Base-by-base conservation (phyloP, 2,329 filamentous ascomycete species). In the Xylaria digitata region DNA sequence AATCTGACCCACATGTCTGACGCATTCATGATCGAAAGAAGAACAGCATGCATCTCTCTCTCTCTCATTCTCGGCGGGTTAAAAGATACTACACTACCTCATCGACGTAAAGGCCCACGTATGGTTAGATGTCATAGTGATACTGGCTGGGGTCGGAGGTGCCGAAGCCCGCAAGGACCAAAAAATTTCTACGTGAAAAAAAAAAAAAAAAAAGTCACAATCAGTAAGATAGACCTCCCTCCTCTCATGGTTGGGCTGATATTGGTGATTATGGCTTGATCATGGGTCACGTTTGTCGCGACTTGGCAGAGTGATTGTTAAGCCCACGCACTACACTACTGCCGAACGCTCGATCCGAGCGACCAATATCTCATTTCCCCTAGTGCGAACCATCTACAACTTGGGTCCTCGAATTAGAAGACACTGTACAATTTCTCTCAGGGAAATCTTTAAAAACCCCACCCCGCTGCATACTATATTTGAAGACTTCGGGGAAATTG, bases 401-500 rank as follows among this genome's bases (percentile, higher is more conserved):
- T 46, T 54, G 54, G 32, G 34, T 56, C 45, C 54, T 50, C 37
- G 55, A 56, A 64, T 37, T 40, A 63, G 54, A 37, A 46, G 23
- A 60, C 46, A 63, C 53, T 19, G 46, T 58, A 63, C 52, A 52
- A 45, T 45, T 42, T 17, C 32, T 11, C 37, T 30, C 8, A 9
- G 37, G n/a, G 21, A 54, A 56, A 61, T 21, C 21, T 23, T 54
- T 40, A 55, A 42, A 7, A 17, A 26, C 57, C 46, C 66, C 63
- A 61, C 67, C 49, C 46, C 13, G 37, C 48, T 58, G 58, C 65
- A 61, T 64, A 30, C 37, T 43, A 37, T 55, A 49, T 57, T 54
- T 64, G 60, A 66, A 49, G 56, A 19, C 59, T 34, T 65, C 67
- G 67, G 67, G 64, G 67, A 67, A 65, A 67, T 67, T 69, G 53